Conservation (phyloP, 2,329 filamentous ascomycete genomes). For the Talaromyces verruculosus region DNA sequence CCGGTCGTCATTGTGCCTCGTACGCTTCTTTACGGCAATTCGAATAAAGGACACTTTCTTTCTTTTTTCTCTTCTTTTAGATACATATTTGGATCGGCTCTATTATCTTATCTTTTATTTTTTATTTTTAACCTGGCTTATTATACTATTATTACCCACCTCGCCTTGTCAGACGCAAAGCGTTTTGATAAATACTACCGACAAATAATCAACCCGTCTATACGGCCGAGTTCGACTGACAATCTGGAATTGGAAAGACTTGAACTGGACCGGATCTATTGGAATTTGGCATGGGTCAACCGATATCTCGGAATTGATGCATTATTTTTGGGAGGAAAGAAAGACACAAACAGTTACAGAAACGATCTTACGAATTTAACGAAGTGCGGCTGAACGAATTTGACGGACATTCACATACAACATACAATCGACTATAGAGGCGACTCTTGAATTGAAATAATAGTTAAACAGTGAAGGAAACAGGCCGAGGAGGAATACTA, state of each 20-base stretch:
- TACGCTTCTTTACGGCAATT: conserved; percentile 3
- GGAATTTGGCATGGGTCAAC: not conserved
- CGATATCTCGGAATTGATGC: not conserved
- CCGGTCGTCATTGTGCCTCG: not conserved
- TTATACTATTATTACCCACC: not conserved
- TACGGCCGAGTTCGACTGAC: conserved; percentile 4
- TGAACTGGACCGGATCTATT: not conserved
- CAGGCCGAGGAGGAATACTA: not conserved
- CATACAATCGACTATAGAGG: not conserved
- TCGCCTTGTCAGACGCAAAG: not conserved
- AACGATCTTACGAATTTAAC: conserved; percentile 6
- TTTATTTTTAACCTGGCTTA: not conserved
- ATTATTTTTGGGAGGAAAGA: conserved; percentile 1
- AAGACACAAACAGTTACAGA: not conserved
- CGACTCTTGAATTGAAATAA: not conserved
- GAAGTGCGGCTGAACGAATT: not conserved
- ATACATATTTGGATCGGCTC: conserved; percentile 11
- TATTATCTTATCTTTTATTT: conserved; percentile 1
- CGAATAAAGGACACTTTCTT: not conserved
- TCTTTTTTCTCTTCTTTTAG: not conserved
- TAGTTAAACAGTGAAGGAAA: not conserved
- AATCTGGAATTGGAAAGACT: conserved; percentile 10
- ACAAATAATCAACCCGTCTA: not conserved
- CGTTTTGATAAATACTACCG: not conserved
- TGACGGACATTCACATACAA: not conserved